Evolutionary conservation across 129 eudicot genomes (phyloP), one percentile per base, ranked within the genome.

Genomic region (Oenanthe sinensis): DNA sequence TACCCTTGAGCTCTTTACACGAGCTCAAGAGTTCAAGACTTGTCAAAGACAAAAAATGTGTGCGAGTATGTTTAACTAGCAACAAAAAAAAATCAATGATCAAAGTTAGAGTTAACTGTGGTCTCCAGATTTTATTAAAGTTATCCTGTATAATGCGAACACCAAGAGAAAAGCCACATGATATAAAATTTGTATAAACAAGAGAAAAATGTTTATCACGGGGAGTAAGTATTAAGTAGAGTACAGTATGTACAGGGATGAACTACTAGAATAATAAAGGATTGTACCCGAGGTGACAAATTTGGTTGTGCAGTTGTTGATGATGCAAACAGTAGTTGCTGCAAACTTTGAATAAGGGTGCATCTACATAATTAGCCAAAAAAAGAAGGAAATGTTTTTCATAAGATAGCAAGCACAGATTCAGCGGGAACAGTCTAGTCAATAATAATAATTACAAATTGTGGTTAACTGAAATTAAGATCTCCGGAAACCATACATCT

Each of bases 221-320:
- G n/a, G 12, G 36, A 33, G 1, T 33, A 33, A 33, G 36, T 33
- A 33, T 33, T 33, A 50, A 15, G 4, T 15, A 50, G 22, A 15
- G 60, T 52, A 24, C 30, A 60, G 36, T 24, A 60, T 60, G 69
- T 60, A 60, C 69, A 24, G 14, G 15, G 69, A 60, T 7, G 36
- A 60, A 58, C 33, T 60, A 60, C 33, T 2, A 24, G 22, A 60
- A 60, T 60, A 8, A 60, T 15, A 60, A n/a, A n/a, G 69, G 36
- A 60, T 8, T 60, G 30, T 92, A 95, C 99, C 92, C 91, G 88
- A 30, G 93, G 94, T 30, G 99, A 90, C 81, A 95, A 81, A 73
- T 92, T 87, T 37, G 99, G 99, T 54, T 91, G 99, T 4, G 97
- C 99, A 36, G 97, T 92, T 58, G 99, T 92, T 58, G 99, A 95